Evolutionary conservation across 257 asterid genomes (phyloP), one percentile per base, ranked within the genome.

Genomic region (Jacaranda copaia): DNA sequence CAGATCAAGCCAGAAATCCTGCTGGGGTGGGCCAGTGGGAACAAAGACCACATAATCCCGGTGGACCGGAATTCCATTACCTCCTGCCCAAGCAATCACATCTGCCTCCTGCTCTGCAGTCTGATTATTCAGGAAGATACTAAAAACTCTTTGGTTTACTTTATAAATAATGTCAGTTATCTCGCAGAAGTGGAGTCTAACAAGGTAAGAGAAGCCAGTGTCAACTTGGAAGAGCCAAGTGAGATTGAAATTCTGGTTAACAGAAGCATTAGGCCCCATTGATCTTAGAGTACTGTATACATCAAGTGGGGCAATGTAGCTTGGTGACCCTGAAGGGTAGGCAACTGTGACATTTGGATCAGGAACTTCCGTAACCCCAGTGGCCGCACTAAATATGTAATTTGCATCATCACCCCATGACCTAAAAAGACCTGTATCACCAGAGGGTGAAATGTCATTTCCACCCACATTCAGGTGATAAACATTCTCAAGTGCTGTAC

Each of bases 401-500:
- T 0, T 43, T 10, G 67, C n/a, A 52, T 83, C 84, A 51, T 79
- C 75, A 3, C n/a, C 25, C 86, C 86, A 83, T n/a, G 73, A 48
- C 65, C 84, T 63, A 42, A 74, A 80, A 45, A 79, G 74, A 51
- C 86, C 84, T 0, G 76, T 71, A 51, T 82, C 98, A 0, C 40
- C 39, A 6, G 93, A 74, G 4, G 92, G 89, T 5, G 92, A 85
- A 73, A 90, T 90, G 55, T 63, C 93, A 43, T 88, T 85, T 57
- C 96, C 96, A 16, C 96, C 96, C 38, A 90, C 96, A 81, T 90
- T 90, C 53, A 90, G 82, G 63, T 93, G 84, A 69, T 87, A 88
- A 4, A 88, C 76, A 71, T 66, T 84, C 87, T 90, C 96, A 1
- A 90, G 87, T 1, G 92, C 88, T 11, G 93, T 90, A 20, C 39